Evolutionary conservation across 441 rosid species (phyloP).

Genomic region (Euphorbia neoarborescens): DNA sequence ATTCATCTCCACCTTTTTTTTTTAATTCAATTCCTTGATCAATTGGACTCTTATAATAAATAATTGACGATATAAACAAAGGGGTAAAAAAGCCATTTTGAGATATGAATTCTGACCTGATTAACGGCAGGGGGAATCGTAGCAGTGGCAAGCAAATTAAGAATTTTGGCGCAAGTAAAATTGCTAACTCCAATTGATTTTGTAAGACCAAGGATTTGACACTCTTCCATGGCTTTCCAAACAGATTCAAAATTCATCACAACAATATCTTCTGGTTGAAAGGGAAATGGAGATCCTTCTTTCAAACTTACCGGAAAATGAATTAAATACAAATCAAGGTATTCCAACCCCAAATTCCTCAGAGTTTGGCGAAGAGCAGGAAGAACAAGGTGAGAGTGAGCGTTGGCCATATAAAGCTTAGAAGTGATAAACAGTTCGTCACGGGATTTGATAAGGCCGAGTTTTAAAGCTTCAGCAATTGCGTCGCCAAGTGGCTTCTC

Average conservation of each 20-base stretch:
- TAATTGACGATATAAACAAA: no score
- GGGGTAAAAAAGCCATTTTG: no score
- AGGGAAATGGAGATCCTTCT: neutral
- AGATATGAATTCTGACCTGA: conserved; percentile 24
- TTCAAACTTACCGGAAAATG: conserved; percentile 25
- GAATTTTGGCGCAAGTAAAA: conserved; percentile 29
- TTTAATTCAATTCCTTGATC: no score
- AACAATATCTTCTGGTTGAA: conserved; percentile 11
- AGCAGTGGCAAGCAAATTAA: conserved; percentile 18
- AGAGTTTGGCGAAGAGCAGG: conserved; percentile 4
- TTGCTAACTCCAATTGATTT: conserved; percentile 35
- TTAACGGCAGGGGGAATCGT: conserved; percentile 25
- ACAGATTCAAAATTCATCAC: conserved; percentile 22
- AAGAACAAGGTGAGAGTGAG: neutral
- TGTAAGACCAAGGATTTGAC: conserved; percentile 28
- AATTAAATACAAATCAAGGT: conserved; percentile 24
- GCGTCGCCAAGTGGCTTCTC: conserved; percentile 9
- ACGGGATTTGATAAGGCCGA: conserved; percentile 4
- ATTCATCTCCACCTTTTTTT: no score
- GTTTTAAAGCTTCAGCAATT: conserved; percentile 2
- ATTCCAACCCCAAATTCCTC: neutral
- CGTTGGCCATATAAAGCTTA: conserved; percentile 5
- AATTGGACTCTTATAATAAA: no score
- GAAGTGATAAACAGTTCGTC: conserved; percentile 15
- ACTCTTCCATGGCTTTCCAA: conserved; percentile 32